Evolutionary conservation across 2,329 filamentous ascomycete genomes (phyloP).

Genomic region (Pseudogymnoascus sp.): DNA sequence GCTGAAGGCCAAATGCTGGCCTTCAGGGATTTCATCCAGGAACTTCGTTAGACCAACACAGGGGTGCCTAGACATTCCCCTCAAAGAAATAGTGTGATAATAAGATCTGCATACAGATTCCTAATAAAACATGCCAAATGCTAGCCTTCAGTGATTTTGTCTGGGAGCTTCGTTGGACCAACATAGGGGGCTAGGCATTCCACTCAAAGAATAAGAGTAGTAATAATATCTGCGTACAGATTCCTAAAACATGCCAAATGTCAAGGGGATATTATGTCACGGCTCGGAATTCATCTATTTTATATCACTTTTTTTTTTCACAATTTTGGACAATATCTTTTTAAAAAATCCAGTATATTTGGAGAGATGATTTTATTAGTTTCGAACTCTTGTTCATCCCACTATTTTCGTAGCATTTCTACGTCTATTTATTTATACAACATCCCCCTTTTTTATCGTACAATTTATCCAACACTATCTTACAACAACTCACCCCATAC

Average conservation of each 20-base stretch:
- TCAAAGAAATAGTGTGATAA: background rate
- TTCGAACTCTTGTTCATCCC: background rate
- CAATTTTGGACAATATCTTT: background rate
- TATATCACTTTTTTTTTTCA: background rate
- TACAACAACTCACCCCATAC: background rate
- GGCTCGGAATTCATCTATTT: no score
- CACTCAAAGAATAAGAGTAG: no score
- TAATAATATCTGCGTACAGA: no score
- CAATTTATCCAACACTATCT: background rate
- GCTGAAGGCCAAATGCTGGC: background rate
- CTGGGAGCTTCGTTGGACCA: background rate
- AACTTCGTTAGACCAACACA: background rate
- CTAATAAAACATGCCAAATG: background rate
- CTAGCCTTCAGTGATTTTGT: background rate
- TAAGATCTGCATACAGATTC: no score
- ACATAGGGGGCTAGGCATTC: background rate
- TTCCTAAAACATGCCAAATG: background rate
- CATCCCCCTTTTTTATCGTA: background rate
- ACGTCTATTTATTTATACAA: background rate
- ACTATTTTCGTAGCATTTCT: background rate
- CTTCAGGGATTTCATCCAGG: background rate
- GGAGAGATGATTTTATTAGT: background rate
- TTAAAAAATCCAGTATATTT: background rate
- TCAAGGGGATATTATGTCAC: no score
- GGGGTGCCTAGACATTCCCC: background rate